A percentile compares a stretch with the other conserved stretches of the same genome.
These are phyloP conservation scores for Fusarium denticulatum DNA, from an alignment of 2,329 filamentous ascomycete genomes.

Conservation along the genomic window DNA sequence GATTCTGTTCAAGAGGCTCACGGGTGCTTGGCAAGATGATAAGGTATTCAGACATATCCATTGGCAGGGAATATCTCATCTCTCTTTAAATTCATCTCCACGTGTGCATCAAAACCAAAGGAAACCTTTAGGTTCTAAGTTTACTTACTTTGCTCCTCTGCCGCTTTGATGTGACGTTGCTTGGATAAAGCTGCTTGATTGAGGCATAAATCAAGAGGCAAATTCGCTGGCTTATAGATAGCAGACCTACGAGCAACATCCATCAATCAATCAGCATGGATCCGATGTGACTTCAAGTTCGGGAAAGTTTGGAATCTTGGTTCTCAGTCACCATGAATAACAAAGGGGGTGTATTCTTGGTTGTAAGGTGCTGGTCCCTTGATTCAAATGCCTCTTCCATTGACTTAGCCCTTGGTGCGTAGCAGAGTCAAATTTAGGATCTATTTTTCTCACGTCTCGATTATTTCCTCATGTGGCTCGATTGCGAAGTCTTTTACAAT, in stretches of 20 bases:
- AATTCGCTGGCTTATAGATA: neutral
- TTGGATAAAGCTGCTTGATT: neutral
- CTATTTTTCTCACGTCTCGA: neutral
- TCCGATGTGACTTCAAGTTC: neutral
- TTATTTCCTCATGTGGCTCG: neutral
- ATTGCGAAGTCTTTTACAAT: neutral
- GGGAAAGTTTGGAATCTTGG: neutral
- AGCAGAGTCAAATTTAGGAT: neutral
- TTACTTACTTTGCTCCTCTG: neutral
- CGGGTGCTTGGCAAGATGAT: conserved; percentile 28
- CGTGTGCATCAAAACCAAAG: neutral
- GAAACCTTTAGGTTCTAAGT: neutral
- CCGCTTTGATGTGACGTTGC: neutral
- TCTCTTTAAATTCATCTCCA: conserved; percentile 3
- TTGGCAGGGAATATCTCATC: conserved; percentile 22
- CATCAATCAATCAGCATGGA: neutral
- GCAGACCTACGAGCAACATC: neutral
- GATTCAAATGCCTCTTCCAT: conserved; percentile 20
- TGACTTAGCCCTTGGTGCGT: neutral
- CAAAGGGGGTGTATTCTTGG: conserved; percentile 19
- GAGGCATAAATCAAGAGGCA: neutral
- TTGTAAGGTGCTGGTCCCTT: neutral
- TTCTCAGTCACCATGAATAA: conserved; percentile 25
- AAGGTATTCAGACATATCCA: conserved; percentile 1
- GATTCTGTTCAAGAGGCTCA: conserved; percentile 16